Evolutionary conservation across 495 filamentous ascomycete species (phyloP).

Genomic region (Neurospora sp.): DNA sequence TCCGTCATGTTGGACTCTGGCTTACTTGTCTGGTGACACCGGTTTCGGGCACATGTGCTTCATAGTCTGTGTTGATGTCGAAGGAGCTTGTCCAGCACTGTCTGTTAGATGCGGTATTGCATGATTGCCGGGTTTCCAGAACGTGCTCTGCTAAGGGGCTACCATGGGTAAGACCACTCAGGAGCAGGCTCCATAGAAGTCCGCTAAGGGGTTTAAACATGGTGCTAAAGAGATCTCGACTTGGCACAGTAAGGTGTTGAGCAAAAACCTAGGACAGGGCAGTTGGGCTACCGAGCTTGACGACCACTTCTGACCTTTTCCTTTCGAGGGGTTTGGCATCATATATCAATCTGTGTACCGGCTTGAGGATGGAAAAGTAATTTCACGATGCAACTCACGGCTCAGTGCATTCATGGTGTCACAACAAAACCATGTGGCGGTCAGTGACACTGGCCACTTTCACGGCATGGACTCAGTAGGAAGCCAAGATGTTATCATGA

Average conservation of each 20-base stretch:
- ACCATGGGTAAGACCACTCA: background rate
- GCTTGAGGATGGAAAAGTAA: background rate
- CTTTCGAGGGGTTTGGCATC: background rate
- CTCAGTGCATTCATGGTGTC: background rate
- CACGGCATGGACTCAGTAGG: background rate
- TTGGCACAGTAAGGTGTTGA: background rate
- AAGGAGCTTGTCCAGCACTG: conserved; percentile 27
- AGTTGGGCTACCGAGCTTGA: background rate
- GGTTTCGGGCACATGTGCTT: conserved; percentile 15
- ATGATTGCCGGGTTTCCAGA: conserved; percentile 18
- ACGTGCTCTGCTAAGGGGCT: background rate
- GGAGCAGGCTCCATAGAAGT: conserved; percentile 8
- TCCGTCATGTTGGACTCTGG: background rate
- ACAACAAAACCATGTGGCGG: background rate
- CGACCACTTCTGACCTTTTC: background rate
- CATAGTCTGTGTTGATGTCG: conserved; percentile 28
- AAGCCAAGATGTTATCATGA: background rate
- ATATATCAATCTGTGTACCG: background rate
- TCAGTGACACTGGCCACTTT: background rate
- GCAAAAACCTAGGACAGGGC: background rate
- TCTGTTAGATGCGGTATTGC: conserved; percentile 25
- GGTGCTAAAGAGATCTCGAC: background rate
- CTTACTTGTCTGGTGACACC: conserved; percentile 19
- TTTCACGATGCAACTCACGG: background rate
- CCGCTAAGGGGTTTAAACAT: background rate